Conservation (phyloP, 306 rosid genomes). For the Hylodesmum podocarpum region DNA sequence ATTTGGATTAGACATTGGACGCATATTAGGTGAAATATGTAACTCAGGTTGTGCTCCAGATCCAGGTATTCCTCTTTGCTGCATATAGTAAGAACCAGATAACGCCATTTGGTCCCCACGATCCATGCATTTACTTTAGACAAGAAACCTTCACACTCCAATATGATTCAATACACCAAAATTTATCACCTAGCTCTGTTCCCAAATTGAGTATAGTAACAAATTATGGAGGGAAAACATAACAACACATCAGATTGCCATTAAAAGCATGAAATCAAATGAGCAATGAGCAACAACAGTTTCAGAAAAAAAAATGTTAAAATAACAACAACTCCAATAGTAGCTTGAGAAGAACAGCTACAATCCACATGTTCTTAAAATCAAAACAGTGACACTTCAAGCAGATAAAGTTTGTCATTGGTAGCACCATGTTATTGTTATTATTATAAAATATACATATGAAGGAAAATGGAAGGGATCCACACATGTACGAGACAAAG, state of each 20-base stretch:
- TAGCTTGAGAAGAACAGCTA: slow-evolving; percentile 17
- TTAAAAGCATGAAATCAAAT: slow-evolving; percentile 26
- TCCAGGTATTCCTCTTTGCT: slow-evolving; percentile 64
- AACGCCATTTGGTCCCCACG: slow-evolving; percentile 85
- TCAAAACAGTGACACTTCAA: slow-evolving; percentile 18
- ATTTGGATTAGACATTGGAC: slow-evolving; percentile 57
- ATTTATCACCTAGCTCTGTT: slow-evolving; percentile 37
- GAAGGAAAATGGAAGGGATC: slow-evolving; percentile 1
- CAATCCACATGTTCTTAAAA: slow-evolving; percentile 8
- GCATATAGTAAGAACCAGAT: slow-evolving; percentile 77
- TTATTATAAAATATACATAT: slow-evolving; percentile 12
- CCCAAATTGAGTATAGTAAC: slow-evolving; percentile 34
- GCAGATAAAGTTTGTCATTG: slow-evolving; percentile 18
- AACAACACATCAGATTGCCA: slow-evolving; percentile 28
- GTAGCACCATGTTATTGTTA: slow-evolving; percentile 19
- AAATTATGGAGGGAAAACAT: slow-evolving; percentile 23
- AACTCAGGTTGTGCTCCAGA: slow-evolving; percentile 65
- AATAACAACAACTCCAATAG: slow-evolving; percentile 6
- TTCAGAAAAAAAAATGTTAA: not conserved
- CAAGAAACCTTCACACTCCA: slow-evolving; percentile 28
- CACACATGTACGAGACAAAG: slow-evolving; percentile 10
- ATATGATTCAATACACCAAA: slow-evolving; percentile 27
- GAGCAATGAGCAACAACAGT: slow-evolving; percentile 23
- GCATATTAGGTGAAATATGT: slow-evolving; percentile 58
- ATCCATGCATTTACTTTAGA: slow-evolving; percentile 85